Base-by-base conservation (phyloP, 2,329 filamentous ascomycete species). In the Colletotrichum sp. region DNA sequence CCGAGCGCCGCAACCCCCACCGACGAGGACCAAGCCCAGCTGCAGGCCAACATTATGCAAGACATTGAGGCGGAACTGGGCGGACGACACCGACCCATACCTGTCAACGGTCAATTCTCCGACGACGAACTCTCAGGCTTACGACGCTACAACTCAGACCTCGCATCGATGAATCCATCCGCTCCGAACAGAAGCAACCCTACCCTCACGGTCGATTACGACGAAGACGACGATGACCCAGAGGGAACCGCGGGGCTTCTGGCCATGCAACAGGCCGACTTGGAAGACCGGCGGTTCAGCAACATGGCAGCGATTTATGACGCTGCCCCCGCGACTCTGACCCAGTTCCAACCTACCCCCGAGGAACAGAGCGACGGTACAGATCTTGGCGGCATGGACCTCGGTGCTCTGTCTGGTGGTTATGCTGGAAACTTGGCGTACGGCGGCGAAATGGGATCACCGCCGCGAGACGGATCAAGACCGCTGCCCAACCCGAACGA, bases 161-260 rank as follows among this genome's bases (percentile, higher is more conserved):
- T 75, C 13, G 87, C 87, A 8, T 89, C 86, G 56, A 84, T 83
- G 43, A 81, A 78, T 55, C 83, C 82, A 3, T 87, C 86, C 76
- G 84, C 86, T 6, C 87, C 87, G 12, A 85, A 83, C 6, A 83
- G 84, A 66, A 85, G 83, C n/a, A 80, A 80, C 34, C 83, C 83
- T n/a, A 80, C 83, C 2, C 81, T 83, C 5, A 80, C 83, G 3
- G 84, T 85, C 78, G 79, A 83, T 65, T 85, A 86, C 77, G 85
- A 88, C 43, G 89, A 89, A 15, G 94, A 96, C 70, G 95, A 97
- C 66, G 97, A 95, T 81, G 96, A 98, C 81, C 92, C 94, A 0
- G 96, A 98, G 83, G 96, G 94, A 25, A 93, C 94, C 52, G 95
- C 95, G 76, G 96, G 97, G 18, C 86, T 97, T 67, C 91, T 94